Conservation (phyloP, 371 early-diverging fungal genomes). For the Umbelopsis sp. region DNA sequence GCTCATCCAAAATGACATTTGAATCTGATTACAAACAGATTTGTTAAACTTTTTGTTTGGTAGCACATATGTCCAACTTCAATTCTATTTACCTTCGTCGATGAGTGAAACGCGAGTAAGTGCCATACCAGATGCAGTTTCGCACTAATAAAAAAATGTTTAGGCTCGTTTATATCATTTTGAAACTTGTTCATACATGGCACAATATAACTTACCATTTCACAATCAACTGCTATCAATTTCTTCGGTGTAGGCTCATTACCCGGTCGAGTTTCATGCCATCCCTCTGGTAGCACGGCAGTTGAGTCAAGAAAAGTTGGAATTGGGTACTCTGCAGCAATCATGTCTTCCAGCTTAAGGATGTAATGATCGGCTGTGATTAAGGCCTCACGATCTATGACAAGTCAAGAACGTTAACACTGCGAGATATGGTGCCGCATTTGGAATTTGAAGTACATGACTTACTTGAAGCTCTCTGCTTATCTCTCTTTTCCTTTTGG, state of each 20-base stretch:
- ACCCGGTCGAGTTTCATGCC: slow-evolving; percentile 57
- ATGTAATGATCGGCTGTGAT: slow-evolving; percentile 54
- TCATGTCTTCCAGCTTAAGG: slow-evolving; percentile 52
- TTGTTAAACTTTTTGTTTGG: neutral
- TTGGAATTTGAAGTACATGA: neutral
- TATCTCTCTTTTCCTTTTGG: slow-evolving; percentile 26
- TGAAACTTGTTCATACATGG: neutral
- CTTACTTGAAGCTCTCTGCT: slow-evolving; percentile 24
- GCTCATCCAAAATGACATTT: slow-evolving; percentile 65
- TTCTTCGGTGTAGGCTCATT: slow-evolving; percentile 29
- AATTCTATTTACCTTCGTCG: slow-evolving; percentile 40
- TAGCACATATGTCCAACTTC: too few relatives aligned
- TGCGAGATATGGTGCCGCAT: neutral
- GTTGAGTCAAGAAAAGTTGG: slow-evolving; percentile 48
- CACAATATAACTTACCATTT: slow-evolving; percentile 64
- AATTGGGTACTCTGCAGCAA: slow-evolving; percentile 53
- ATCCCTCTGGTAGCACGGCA: slow-evolving; percentile 42
- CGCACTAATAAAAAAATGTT: slow-evolving; percentile 37
- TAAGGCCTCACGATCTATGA: neutral
- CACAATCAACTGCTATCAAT: slow-evolving; percentile 80
- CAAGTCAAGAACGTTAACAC: neutral
- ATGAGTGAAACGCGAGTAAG: slow-evolving; percentile 75
- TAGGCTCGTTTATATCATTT: neutral
- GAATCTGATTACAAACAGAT: slow-evolving; percentile 33
- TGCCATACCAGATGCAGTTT: slow-evolving; percentile 68